phyloP scores from a whole-genome alignment of 202 grass and related monocot species.

The Brachypodium distachyon region DNA sequence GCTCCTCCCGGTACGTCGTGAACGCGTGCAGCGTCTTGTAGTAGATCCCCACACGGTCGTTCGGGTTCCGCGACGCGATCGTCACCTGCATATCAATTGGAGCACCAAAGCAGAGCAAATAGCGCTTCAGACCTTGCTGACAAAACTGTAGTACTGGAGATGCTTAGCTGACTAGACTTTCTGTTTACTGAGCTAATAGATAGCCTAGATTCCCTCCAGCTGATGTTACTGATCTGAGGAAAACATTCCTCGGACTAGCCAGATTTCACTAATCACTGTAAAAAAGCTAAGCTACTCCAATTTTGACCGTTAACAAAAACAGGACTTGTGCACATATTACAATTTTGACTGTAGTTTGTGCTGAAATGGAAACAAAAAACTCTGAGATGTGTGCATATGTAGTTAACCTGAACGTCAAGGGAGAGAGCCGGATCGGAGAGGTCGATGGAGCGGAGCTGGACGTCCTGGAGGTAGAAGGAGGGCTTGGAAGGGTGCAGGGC shows the following conservation, averaged over 20 bases:
- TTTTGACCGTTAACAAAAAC: not conserved
- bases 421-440: slow-evolving; percentile 27
- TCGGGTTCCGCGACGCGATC: slow-evolving; percentile 59
- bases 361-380: not conserved
- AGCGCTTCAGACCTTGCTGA: not conserved
- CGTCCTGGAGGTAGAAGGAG: slow-evolving; percentile 56
- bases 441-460: slow-evolving; percentile 34
- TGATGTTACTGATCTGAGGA: not conserved
- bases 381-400: not conserved
- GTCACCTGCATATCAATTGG: slow-evolving; percentile 20
- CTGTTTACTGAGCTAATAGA: not conserved
- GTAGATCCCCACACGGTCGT: slow-evolving; percentile 57
- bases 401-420: slow-evolving; percentile 29
- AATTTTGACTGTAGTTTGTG: not conserved
- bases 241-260: not conserved
- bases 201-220: not conserved
- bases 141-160: not conserved
- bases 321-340: not conserved
- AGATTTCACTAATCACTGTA: not conserved
- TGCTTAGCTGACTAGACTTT: not conserved
- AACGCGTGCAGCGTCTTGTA: slow-evolving; percentile 48
- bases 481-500: slow-evolving; percentile 36
- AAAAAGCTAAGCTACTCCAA: too few relatives aligned
- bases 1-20: slow-evolving; percentile 49
- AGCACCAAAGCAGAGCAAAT: too few relatives aligned